phyloP scores from a whole-genome alignment of 306 rosid species.

The Lagenaria siceraria region DNA sequence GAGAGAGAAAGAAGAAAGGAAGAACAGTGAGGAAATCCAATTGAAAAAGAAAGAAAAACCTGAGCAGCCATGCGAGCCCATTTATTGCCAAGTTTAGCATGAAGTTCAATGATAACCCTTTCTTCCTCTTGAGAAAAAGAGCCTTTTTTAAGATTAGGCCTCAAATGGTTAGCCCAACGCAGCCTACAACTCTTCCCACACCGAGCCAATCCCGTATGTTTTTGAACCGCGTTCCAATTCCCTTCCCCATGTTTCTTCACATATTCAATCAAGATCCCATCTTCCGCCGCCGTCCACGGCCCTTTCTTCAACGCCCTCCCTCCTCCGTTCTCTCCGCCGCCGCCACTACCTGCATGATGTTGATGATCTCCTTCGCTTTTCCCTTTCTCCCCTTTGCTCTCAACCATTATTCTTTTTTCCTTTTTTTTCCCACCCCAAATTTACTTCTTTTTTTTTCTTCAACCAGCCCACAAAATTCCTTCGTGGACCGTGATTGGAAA shows the following conservation, averaged over 20 bases:
- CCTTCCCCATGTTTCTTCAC: constrained; percentile 66
- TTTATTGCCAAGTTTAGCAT: constrained; percentile 70
- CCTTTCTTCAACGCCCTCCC: constrained; percentile 42
- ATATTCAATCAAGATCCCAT: constrained; percentile 43
- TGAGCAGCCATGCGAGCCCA: constrained; percentile 90
- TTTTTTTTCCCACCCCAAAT: background rate
- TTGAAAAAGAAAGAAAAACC: constrained; percentile 15
- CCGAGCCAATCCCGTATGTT: constrained; percentile 42
- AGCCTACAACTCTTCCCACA: constrained; percentile 89
- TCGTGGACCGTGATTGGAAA: constrained; percentile 4
- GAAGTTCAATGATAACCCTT: constrained; percentile 47
- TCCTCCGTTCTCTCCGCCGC: background rate
- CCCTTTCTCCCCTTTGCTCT: background rate
- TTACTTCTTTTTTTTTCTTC: background rate
- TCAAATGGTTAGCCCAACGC: constrained; percentile 79
- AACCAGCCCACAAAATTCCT: background rate
- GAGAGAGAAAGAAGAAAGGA: background rate
- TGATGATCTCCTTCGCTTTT: background rate
- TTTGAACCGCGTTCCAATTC: constrained; percentile 74
- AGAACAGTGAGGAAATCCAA: too few relatives aligned
- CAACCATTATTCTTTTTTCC: background rate
- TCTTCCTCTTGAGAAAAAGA: constrained; percentile 52
- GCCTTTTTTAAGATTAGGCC: constrained; percentile 74
- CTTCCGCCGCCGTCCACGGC: constrained; percentile 72
- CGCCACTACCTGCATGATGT: background rate